Evolutionary conservation across 805 yeast species (phyloP).

Genomic region (Candida maltosa): DNA sequence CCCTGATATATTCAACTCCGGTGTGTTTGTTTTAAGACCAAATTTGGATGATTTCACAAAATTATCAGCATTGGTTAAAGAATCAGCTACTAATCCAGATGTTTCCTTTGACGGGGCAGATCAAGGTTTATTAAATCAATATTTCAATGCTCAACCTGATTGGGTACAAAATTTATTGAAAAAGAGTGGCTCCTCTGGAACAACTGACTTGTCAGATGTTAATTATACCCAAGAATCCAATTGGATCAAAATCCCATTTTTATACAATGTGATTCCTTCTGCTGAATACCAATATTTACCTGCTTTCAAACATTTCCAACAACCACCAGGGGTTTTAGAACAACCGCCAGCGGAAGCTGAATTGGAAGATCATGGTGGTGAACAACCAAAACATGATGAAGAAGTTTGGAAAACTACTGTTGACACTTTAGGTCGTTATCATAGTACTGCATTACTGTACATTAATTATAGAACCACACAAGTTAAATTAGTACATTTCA

Average conservation of each 20-base stretch:
- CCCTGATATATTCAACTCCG: constrained; percentile 88
- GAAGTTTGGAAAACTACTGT: constrained; percentile 5
- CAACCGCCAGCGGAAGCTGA: constrained; percentile 5
- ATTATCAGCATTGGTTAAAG: constrained; percentile 29
- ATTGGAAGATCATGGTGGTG: constrained; percentile 1
- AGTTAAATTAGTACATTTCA: constrained; percentile 61
- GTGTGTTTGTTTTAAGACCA: constrained; percentile 65
- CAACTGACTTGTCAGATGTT: constrained; percentile 1
- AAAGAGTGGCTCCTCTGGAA: neutral
- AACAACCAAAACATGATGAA: constrained; percentile 4
- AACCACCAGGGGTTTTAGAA: constrained; percentile 3
- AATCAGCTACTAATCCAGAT: constrained; percentile 12
- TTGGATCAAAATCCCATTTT: constrained; percentile 77
- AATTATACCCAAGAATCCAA: constrained; percentile 13
- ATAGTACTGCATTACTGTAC: constrained; percentile 16
- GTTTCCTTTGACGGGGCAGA: constrained; percentile 82
- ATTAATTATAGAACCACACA: constrained; percentile 15
- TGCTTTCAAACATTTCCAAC: constrained; percentile 53
- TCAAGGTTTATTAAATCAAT: constrained; percentile 84
- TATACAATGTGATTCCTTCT: constrained; percentile 76
- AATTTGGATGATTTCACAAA: constrained; percentile 35
- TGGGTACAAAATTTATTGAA: constrained; percentile 24
- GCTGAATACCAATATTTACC: constrained; percentile 69
- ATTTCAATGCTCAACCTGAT: constrained; percentile 47
- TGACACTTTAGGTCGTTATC: constrained; percentile 14